Evolutionary conservation across 2,329 filamentous ascomycete species (phyloP).

Genomic region (Fusarium sp.): DNA sequence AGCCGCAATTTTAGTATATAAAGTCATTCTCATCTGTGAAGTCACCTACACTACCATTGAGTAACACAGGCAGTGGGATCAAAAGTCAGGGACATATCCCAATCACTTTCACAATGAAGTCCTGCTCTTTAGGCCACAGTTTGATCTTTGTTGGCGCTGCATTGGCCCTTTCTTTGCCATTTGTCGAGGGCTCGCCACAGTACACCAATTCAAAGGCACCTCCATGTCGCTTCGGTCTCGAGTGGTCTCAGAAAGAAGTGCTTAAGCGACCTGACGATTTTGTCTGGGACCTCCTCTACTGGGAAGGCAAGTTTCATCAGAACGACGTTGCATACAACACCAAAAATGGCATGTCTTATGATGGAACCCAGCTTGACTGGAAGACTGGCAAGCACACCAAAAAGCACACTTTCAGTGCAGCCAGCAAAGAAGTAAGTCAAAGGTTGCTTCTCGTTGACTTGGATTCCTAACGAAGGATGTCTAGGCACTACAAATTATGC

Average conservation of each 20-base stretch:
- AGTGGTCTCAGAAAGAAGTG: slow-evolving; percentile 50
- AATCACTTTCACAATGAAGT: slow-evolving; percentile 19
- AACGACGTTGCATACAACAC: slow-evolving; percentile 57
- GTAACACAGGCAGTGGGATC: no score
- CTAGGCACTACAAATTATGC: slow-evolving; percentile 59
- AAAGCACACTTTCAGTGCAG: slow-evolving; percentile 57
- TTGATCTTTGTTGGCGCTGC: not conserved
- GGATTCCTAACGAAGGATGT: not conserved
- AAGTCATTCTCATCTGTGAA: not conserved
- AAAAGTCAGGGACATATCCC: not conserved
- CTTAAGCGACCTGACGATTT: slow-evolving; percentile 51
- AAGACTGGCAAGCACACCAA: slow-evolving; percentile 52
- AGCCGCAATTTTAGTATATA: slow-evolving; percentile 2
- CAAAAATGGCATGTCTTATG: slow-evolving; percentile 59
- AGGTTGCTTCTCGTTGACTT: fast-evolving
- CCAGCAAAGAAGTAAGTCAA: slow-evolving; percentile 52
- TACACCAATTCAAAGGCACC: slow-evolving; percentile 34
- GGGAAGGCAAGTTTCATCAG: slow-evolving; percentile 61
- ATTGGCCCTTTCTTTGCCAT: not conserved
- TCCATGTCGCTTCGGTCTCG: slow-evolving; percentile 50
- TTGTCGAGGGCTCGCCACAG: not conserved
- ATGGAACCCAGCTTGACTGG: slow-evolving; percentile 56
- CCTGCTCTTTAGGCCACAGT: not conserved
- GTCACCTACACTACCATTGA: no score
- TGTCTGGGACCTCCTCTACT: slow-evolving; percentile 56